These are phyloP conservation scores for Melampsora larici-populina DNA, from an alignment of 1,284 basidiomycete species.

Conservation along the genomic window DNA sequence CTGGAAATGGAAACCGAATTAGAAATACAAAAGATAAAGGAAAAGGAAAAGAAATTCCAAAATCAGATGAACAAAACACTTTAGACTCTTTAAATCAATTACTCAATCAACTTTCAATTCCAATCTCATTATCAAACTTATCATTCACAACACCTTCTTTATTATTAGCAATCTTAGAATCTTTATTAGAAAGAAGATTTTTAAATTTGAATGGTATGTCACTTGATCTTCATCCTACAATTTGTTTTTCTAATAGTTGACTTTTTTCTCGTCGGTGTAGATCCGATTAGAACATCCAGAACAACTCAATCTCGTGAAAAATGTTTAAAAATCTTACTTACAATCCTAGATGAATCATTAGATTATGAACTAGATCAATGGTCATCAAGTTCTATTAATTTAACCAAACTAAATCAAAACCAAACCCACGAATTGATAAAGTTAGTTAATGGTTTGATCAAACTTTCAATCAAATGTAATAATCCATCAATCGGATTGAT, in stretches of 20 bases:
- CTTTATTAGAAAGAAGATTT: conserved; percentile 28
- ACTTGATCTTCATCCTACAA: neutral
- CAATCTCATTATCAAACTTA: conserved; percentile 18
- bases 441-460: conserved; percentile 27
- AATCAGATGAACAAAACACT: too few species aligned
- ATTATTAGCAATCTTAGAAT: conserved; percentile 27
- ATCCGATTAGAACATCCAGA: conserved; percentile 17
- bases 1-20: too few species aligned
- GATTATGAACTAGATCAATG: conserved; percentile 11
- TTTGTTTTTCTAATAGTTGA: too few species aligned
- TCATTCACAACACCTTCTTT: conserved; percentile 25
- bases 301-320: conserved; percentile 20
- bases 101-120: conserved; percentile 18
- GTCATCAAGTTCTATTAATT: conserved; percentile 13
- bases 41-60: too few species aligned
- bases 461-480: conserved; percentile 15
- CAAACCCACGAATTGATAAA: conserved; percentile 12
- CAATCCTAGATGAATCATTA: conserved; percentile 9
- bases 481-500: neutral
- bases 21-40: too few species aligned
- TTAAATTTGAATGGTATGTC: conserved; percentile 21
- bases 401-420: conserved; percentile 1
- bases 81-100: neutral
- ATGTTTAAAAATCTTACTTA: conserved; percentile 23
- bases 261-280: neutral